Base-by-base conservation (phyloP, 441 rosid genomes). In the Omphalea diandra region DNA sequence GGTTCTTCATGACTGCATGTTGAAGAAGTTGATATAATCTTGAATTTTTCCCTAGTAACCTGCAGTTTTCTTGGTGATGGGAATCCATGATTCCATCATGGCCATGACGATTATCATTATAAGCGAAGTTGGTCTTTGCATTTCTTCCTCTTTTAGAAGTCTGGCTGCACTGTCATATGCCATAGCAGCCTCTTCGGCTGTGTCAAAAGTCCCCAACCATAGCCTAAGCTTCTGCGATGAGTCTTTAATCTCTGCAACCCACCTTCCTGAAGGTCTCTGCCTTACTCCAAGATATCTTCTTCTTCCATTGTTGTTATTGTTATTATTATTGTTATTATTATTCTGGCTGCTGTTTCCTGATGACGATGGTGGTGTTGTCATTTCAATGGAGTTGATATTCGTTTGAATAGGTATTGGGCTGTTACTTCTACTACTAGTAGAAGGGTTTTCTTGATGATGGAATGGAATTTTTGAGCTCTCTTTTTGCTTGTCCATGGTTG, bases 191-290 rank as follows among this genome's bases (percentile, higher is more conserved):
- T 86, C 87, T 65, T 83, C 87, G 0, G 89, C 76, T 27, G 63
- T 44, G 38, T 85, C 80, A 27, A 78, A 85, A 73, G 86, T 85
- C 20, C 89, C 89, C 22, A 85, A 57, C 89, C 89, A 83, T 14
- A 83, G 75, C 80, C 89, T 73, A 56, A 83, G 73, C 76, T 85
- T 85, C 74, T 80, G 77, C 15, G 83, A 68, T 7, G 85, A 73
- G 65, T 83, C 80, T 67, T 80, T 86, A 68, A 83, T 86, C 69
- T 86, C 90, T 2, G 90, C 86, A 7, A 82, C 89, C 87, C 87
- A 86, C 75, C 86, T 80, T 1, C 90, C 87, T 0, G 89, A 85
- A 1, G 90, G 83, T 65, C 90, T 79, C 35, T 86, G 90, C 55
- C 90, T 82, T 44, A 85, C 89, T 43, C 87, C 89, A 2, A 83